These are phyloP conservation scores for Cytospora mali DNA, from an alignment of 2,329 filamentous ascomycete genomes.

Conservation along the genomic window DNA sequence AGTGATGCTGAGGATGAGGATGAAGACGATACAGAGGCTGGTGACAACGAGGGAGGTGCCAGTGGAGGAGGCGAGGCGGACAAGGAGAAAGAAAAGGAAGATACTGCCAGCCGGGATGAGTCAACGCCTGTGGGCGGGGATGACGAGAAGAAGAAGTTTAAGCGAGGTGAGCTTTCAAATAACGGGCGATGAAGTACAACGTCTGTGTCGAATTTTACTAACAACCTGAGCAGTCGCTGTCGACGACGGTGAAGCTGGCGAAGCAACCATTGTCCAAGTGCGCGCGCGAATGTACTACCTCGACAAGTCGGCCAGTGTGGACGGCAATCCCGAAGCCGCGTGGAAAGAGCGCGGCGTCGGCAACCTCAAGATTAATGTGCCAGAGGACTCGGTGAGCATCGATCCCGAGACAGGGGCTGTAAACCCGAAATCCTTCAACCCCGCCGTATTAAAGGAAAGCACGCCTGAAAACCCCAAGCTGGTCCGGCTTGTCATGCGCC, in stretches of 20 bases:
- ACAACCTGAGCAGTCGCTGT: conserved; percentile 56
- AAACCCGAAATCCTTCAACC: conserved; percentile 59
- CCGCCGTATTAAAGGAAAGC: conserved; percentile 51
- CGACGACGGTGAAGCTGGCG: conserved; percentile 85
- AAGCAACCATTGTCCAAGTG: conserved; percentile 72
- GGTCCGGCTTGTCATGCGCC: conserved; percentile 83
- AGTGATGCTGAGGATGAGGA: conserved; percentile 60
- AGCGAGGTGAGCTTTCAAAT: conserved; percentile 63
- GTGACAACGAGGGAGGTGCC: conserved; percentile 45
- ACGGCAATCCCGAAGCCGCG: conserved; percentile 53
- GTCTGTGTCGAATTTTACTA: not conserved
- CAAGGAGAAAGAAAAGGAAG: conserved; percentile 48
- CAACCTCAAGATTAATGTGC: conserved; percentile 81
- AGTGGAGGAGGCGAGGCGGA: conserved; percentile 38
- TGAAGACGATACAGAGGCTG: conserved; percentile 51
- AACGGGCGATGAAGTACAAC: not conserved
- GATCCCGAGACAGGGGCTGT: conserved; percentile 51
- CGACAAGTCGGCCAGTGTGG: conserved; percentile 47
- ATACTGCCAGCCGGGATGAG: conserved; percentile 54
- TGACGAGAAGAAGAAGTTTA: conserved; percentile 68
- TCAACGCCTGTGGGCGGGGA: conserved; percentile 50
- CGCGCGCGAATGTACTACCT: conserved; percentile 86
- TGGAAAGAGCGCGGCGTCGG: conserved; percentile 93
- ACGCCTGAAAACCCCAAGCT: conserved; percentile 46
- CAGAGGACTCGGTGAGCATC: conserved; percentile 57